Conservation (phyloP, 2,329 filamentous ascomycete species). For the Escovopsis weberi region DNA sequence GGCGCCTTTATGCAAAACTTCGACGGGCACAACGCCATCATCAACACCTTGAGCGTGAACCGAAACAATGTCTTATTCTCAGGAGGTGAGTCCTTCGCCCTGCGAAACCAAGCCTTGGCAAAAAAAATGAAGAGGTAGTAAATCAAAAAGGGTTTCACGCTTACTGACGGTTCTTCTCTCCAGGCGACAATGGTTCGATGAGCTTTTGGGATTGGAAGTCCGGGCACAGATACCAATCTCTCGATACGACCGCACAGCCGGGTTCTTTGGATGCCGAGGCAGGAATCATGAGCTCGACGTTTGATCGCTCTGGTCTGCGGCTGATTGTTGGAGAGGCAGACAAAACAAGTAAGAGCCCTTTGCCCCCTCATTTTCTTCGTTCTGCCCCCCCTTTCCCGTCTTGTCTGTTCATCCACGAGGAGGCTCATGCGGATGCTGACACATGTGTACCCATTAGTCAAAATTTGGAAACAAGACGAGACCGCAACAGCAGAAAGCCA, state of each 20-base stretch:
- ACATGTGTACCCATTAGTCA: constrained; percentile 36
- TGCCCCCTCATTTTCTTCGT: neutral
- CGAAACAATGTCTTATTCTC: constrained; percentile 92
- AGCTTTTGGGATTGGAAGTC: constrained; percentile 99
- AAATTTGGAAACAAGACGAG: constrained; percentile 93
- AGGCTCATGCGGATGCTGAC: neutral
- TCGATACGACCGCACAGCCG: constrained; percentile 86
- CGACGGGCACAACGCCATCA: constrained; percentile 88
- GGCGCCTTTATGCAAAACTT: constrained; percentile 99
- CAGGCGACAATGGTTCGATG: constrained; percentile 82
- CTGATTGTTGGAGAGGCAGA: constrained; percentile 92
- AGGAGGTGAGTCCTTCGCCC: constrained; percentile 36
- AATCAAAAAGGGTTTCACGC: neutral
- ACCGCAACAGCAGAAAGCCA: constrained; percentile 82
- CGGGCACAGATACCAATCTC: constrained; percentile 76
- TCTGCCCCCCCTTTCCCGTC: neutral
- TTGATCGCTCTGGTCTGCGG: constrained; percentile 75
- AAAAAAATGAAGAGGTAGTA: neutral
- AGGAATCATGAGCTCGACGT: constrained; percentile 87
- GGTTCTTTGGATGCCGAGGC: constrained; percentile 88
- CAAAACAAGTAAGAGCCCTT: constrained; percentile 57
- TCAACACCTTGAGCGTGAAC: constrained; percentile 88
- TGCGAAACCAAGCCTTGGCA: too few species aligned
- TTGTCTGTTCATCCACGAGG: neutral
- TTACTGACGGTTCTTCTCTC: neutral